Evolutionary conservation across 2,329 filamentous ascomycete genomes (phyloP).

Genomic region (Cercospora janseana): DNA sequence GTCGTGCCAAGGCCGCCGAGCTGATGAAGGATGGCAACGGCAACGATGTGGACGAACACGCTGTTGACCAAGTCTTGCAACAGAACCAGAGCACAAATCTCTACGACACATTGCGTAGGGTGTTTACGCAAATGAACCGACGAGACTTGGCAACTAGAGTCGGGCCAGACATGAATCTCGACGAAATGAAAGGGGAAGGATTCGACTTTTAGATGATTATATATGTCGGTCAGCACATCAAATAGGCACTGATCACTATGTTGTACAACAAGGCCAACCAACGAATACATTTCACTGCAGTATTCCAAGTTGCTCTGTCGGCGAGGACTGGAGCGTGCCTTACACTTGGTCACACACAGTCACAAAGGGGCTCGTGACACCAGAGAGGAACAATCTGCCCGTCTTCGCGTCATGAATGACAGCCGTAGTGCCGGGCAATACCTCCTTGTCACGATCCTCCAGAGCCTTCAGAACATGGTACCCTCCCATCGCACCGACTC

Average conservation of each 20-base stretch:
- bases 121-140: conserved; percentile 95
- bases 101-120: conserved; percentile 87
- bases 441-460: conserved; percentile 21
- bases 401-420: conserved; percentile 27
- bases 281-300: too few relatives aligned
- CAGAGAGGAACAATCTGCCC: conserved; percentile 23
- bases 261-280: conserved; percentile 4
- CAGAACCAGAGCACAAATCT: conserved; percentile 97
- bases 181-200: conserved; percentile 74
- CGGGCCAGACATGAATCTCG: conserved; percentile 84
- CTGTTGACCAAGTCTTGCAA: conserved; percentile 81
- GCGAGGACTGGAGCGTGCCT: too few relatives aligned
- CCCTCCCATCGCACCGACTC: conserved; percentile 14
- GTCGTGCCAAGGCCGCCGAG: conserved; percentile 77
- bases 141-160: conserved; percentile 86
- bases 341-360: conserved; percentile 24
- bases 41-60: conserved; percentile 61
- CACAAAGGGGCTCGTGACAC: conserved; percentile 25
- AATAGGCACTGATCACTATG: neutral
- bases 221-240: neutral
- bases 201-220: conserved; percentile 69
- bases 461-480: conserved; percentile 17
- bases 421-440: conserved; percentile 26
- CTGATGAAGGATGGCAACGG: conserved; percentile 62
- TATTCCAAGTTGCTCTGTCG: too few relatives aligned